Base-by-base conservation (phyloP, 305 asterid genomes). In the Fraxinus angustifolia region DNA sequence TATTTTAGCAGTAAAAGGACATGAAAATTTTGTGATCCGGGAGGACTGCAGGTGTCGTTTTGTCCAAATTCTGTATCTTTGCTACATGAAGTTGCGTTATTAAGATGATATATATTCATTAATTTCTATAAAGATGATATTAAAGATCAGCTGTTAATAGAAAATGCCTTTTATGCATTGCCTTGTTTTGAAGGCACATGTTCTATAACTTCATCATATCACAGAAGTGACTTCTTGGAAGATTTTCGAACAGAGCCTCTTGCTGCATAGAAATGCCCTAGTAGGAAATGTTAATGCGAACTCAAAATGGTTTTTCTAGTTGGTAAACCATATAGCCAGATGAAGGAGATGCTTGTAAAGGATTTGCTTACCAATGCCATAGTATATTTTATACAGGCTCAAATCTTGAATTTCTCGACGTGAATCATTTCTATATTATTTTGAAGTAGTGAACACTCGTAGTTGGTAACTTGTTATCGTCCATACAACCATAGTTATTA, bases 321-420 rank as follows among this genome's bases (percentile, higher is more conserved):
- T 38, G 82, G 79, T 73, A 73, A 73, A 56, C 16, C 23, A 8
- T 78, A 28, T 42, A 65, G 70, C 36, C 8, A 16, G 8, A 17
- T 68, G 75, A 7, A 45, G 60, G 45, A 77, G 16, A 60, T 38
- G 53, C 79, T 81, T 53, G 58, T n/a, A 5, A 78, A 65, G 73
- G n/a, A 65, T 26, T 26, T 65, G 35, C 2, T 65, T 23, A 23
- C 73, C 73, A 11, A 26, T 3, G 17, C 35, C 17, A 3, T 26
- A 23, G 34, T 3, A 65, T 65, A 58, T 21, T 58, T 58, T 58
- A 21, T 7, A 5, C n/a, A 65, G 73, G n/a, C n/a, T 65, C 72
- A 26, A 21, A 65, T 65, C 14, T 65, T 11, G n/a, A 65, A 65
- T 26, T 65, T 73, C 19, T 14, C 5, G 23, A 56, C 12, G 14